Evolutionary conservation across 106 monocot genomes (phyloP), one percentile per base, ranked within the genome.

Genomic region (Chionographis japonica): DNA sequence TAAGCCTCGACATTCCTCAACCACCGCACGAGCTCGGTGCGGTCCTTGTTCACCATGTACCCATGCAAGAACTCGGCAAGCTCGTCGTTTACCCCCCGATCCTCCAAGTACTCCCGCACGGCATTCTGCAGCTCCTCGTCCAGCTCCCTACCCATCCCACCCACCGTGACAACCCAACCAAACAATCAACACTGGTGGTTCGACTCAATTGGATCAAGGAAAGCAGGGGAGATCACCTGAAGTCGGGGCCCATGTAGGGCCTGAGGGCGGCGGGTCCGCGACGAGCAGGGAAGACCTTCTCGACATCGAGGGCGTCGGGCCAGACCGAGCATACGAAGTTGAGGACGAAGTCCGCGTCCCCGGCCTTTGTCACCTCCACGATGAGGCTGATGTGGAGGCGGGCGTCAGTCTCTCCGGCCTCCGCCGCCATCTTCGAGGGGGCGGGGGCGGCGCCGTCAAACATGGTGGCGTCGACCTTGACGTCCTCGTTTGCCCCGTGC

Each of bases 381-480:
- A 55, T 19, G 16, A 68, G 53, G 64, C 81, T 97, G 37, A 92
- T 81, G 63, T 89, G 89, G 39, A 86, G 56, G 20, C 89, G 64
- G 11, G 57, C 40, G 9, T 64, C 62, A 20, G 60, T 74, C 61
- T 56, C 79, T 35, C 54, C 72, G 17, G 62, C 75, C 37, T 58
- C 77, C 53, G 60, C 72, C 51, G 38, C 62, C 50, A 60, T 74
- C 8, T 60, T 50, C 3, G 66, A 67, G 0, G 53, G 72, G 40
- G 77, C 20, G n/a, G 85, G 61, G 11, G 60, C 61, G 27, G 78
- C 85, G 42, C 80, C 88, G 56, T 91, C 87, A 54, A 97, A 79
- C 82, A 87, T 78, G 56, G 86, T 82, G 52, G 86, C 91, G 55
- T 91, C 91, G 27, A 88, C 77, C 63, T 80, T 81, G 66, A 95